These are phyloP conservation scores for Gremmenia infestans DNA, from an alignment of 2,329 filamentous ascomycete genomes.

Conservation along the genomic window DNA sequence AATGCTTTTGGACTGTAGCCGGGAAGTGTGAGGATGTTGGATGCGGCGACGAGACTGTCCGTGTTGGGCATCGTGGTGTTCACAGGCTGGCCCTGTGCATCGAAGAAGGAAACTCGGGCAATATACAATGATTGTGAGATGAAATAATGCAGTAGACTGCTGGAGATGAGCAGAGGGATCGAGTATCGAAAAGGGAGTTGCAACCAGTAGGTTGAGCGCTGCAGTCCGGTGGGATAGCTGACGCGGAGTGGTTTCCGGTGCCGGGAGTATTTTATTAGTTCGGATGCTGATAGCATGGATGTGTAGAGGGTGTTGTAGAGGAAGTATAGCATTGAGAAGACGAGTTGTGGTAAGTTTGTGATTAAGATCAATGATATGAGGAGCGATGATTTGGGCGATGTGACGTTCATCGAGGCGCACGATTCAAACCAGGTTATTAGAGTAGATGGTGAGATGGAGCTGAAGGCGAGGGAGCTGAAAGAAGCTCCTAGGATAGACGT, in stretches of 20 bases:
- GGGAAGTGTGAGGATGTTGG: neutral
- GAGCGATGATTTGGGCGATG: neutral
- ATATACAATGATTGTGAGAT: slow-evolving; percentile 34
- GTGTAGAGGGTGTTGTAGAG: slow-evolving; percentile 26
- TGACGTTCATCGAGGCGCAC: neutral
- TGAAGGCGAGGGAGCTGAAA: neutral
- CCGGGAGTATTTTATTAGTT: slow-evolving; percentile 5
- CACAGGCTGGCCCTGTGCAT: neutral
- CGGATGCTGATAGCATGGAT: neutral
- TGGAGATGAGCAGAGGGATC: slow-evolving; percentile 25
- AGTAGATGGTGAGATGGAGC: neutral
- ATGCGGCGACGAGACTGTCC: neutral
- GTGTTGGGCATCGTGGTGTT: neutral
- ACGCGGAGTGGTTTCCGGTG: slow-evolving; percentile 34
- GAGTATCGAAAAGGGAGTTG: slow-evolving; percentile 33
- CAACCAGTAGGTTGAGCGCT: slow-evolving; percentile 32
- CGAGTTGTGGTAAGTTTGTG: slow-evolving; percentile 20
- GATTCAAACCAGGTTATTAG: neutral
- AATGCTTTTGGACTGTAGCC: slow-evolving; percentile 18
- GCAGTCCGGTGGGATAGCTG: slow-evolving; percentile 22
- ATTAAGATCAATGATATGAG: neutral
- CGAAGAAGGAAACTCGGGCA: slow-evolving; percentile 21
- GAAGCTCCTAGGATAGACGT: neutral
- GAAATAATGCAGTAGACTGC: slow-evolving; percentile 34
- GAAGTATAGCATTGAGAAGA: slow-evolving; percentile 29